Evolutionary conservation across 495 filamentous ascomycete genomes (phyloP).

Genomic region (Immersiella caudata): DNA sequence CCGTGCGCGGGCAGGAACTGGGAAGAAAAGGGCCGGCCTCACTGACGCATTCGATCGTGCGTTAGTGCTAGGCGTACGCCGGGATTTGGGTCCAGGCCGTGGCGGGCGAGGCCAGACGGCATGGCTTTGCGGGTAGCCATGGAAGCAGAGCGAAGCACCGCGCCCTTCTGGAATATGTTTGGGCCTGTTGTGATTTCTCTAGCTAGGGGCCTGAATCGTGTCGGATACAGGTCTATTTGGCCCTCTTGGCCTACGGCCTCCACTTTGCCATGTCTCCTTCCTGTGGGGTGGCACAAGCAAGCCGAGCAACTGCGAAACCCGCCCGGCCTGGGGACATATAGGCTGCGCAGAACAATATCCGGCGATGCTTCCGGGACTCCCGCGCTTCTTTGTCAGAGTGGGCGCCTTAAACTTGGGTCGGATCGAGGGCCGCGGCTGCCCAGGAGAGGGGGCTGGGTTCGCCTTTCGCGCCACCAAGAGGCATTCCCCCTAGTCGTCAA

Average conservation of each 20-base stretch:
- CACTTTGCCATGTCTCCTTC: constrained; percentile 32
- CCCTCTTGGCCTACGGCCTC: constrained; percentile 25
- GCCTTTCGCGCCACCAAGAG: neutral
- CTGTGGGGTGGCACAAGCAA: constrained; percentile 33
- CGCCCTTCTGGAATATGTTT: constrained; percentile 14
- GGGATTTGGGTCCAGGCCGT: constrained; percentile 21
- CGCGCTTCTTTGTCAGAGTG: constrained; percentile 11
- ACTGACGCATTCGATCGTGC: constrained; percentile 24
- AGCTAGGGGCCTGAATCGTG: constrained; percentile 12
- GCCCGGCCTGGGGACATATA: constrained; percentile 21
- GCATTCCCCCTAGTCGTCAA: constrained; percentile 7
- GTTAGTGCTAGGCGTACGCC: constrained; percentile 20
- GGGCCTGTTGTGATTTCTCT: constrained; percentile 18
- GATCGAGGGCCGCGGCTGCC: constrained; percentile 14
- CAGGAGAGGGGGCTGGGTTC: neutral
- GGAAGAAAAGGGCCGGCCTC: constrained; percentile 12
- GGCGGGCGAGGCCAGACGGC: constrained; percentile 18
- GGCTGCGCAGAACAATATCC: constrained; percentile 24
- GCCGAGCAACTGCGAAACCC: constrained; percentile 21
- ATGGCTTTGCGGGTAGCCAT: constrained; percentile 1
- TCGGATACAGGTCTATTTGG: constrained; percentile 22
- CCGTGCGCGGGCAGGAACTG: constrained; percentile 9
- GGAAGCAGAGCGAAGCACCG: constrained; percentile 4
- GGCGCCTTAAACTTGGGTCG: constrained; percentile 19
- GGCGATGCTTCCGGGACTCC: constrained; percentile 26